Evolutionary conservation across 2,329 filamentous ascomycete species (phyloP).

Genomic region (Lachnellula occidentalis): DNA sequence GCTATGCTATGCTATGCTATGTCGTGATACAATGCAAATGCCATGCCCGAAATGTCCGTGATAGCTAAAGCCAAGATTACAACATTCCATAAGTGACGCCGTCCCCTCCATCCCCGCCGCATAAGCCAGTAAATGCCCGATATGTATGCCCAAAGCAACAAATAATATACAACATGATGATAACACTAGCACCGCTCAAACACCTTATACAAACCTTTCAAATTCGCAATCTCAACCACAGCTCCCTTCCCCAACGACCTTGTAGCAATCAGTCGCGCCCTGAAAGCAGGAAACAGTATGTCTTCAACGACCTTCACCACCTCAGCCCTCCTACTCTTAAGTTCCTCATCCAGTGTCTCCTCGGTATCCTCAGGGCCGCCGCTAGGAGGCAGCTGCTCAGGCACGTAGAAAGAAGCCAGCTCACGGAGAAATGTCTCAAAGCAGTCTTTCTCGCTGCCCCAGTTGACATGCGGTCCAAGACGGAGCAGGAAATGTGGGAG

Average conservation of each 20-base stretch:
- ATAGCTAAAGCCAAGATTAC: not conserved
- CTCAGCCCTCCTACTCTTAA: conserved; percentile 57
- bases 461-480: conserved; percentile 82
- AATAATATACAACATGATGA: not conserved
- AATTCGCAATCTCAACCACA: conserved; percentile 80
- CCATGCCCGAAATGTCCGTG: not conserved
- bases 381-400: conserved; percentile 67
- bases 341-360: conserved; percentile 41
- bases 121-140: not conserved
- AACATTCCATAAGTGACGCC: not conserved
- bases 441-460: conserved; percentile 77
- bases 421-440: conserved; percentile 83
- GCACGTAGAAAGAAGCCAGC: conserved; percentile 84
- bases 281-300: conserved; percentile 84
- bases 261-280: conserved; percentile 76
- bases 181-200: conserved; percentile 82
- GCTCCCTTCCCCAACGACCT: conserved; percentile 65
- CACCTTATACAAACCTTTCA: conserved; percentile 88
- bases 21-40: not conserved
- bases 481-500: conserved; percentile 82
- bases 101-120: not conserved
- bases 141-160: not conserved
- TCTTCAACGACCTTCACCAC: conserved; percentile 76
- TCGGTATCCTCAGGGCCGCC: conserved; percentile 34
- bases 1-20: not conserved